These are phyloP conservation scores for Diophrys sp. DNA, from an alignment of 73 alveolate genomes.

Conservation along the genomic window DNA sequence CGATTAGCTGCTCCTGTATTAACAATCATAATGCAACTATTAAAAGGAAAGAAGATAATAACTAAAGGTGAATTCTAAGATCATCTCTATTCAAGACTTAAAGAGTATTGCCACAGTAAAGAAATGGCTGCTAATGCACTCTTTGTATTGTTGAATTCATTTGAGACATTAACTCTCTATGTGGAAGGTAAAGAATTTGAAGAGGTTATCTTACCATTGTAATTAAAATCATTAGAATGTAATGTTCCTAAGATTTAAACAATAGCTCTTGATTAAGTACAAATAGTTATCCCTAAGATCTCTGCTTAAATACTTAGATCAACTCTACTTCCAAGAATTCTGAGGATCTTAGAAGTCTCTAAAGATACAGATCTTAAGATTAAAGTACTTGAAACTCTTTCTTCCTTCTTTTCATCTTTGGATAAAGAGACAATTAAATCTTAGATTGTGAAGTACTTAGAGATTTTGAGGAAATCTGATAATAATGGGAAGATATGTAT, in stretches of 20 bases:
- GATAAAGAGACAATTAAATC: constrained; percentile 76
- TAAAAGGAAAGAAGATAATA: constrained; percentile 61
- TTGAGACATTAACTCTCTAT: constrained; percentile 43
- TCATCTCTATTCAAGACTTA: constrained; percentile 48
- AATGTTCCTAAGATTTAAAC: constrained; percentile 84
- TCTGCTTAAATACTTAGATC: too few species aligned
- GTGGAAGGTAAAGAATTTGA: constrained; percentile 37
- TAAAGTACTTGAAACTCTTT: constrained; percentile 62
- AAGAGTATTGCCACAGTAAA: constrained; percentile 51
- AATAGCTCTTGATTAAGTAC: constrained; percentile 62
- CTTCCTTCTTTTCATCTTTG: constrained; percentile 54
- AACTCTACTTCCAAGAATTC: too few species aligned
- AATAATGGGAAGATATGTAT: constrained; percentile 74
- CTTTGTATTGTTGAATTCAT: constrained; percentile 35
- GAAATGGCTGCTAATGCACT: constrained; percentile 67
- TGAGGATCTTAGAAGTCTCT: too few species aligned
- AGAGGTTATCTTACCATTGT: constrained; percentile 25
- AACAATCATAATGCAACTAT: constrained; percentile 73
- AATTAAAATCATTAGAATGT: constrained; percentile 81
- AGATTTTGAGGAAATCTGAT: constrained; percentile 69
- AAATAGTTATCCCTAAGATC: too few species aligned
- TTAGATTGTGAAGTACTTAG: constrained; percentile 65
- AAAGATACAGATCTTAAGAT: too few species aligned
- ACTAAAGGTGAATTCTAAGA: constrained; percentile 55
- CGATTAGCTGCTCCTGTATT: constrained; percentile 67